A percentile compares a stretch with the other conserved stretches of the same genome.
These are phyloP conservation scores for Trebouxia gelatinosa DNA, from an alignment of 163 green algal species.

Conservation along the genomic window DNA sequence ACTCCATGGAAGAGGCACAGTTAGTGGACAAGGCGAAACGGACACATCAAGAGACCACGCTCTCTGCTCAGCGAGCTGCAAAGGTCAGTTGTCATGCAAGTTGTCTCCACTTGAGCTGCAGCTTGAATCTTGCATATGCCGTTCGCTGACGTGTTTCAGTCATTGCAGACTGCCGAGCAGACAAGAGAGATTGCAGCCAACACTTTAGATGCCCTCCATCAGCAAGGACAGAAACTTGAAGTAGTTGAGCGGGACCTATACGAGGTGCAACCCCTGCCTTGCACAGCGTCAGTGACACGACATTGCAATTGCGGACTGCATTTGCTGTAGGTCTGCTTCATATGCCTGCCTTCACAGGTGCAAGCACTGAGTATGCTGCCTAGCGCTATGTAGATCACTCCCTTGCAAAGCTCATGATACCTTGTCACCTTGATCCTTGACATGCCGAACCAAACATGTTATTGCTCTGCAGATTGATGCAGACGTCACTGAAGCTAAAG, in stretches of 20 bases:
- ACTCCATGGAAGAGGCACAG: conserved; percentile 45
- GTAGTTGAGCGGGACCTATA: conserved; percentile 55
- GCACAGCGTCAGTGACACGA: neutral
- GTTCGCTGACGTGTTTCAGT: neutral
- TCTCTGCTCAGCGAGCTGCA: conserved; percentile 47
- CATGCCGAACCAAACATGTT: too few species aligned
- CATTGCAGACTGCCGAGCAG: conserved; percentile 56
- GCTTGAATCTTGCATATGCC: neutral
- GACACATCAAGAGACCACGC: conserved; percentile 64
- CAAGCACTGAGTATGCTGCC: neutral
- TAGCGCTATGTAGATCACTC: neutral
- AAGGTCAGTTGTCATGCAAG: conserved; percentile 40
- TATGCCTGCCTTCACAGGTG: neutral
- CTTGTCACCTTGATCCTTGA: neutral
- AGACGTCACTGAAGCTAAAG: conserved; percentile 64
- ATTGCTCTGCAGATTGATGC: conserved; percentile 56
- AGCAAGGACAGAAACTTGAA: conserved; percentile 59
- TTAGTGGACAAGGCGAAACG: conserved; percentile 53
- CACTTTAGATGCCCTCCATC: conserved; percentile 55
- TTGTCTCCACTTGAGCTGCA: neutral
- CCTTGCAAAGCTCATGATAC: neutral
- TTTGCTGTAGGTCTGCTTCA: neutral
- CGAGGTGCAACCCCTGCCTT: conserved; percentile 52
- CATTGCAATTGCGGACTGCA: neutral
- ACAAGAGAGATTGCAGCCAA: conserved; percentile 58